Conservation (phyloP, 768 basidiomycete genomes). For the Clavulina sp. region DNA sequence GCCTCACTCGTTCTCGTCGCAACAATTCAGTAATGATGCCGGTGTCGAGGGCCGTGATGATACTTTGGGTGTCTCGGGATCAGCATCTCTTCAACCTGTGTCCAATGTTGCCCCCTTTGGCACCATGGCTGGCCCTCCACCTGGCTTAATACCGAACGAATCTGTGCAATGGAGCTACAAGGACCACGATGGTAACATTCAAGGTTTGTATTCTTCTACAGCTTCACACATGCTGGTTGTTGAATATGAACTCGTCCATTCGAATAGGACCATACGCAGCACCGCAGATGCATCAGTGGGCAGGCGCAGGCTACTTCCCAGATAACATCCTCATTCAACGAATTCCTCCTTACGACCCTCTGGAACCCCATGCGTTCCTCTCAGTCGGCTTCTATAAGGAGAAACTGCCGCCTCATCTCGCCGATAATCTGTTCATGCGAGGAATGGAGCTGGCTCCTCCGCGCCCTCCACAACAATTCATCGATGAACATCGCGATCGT, state of each 20-base stretch:
- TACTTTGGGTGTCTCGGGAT: too few relatives aligned
- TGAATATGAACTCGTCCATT: background rate
- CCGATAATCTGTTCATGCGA: conserved; percentile 19
- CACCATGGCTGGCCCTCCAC: background rate
- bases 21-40: too few relatives aligned
- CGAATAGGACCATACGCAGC: conserved; percentile 70
- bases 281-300: conserved; percentile 88
- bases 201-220: conserved; percentile 36
- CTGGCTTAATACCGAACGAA: conserved; percentile 6
- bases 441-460: background rate
- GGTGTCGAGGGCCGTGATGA: too few relatives aligned
- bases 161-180: conserved; percentile 79
- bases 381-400: conserved; percentile 19
- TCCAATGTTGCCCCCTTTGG: too few relatives aligned
- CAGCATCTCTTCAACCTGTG: too few relatives aligned
- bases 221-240: background rate
- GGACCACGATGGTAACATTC: conserved; percentile 79
- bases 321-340: conserved; percentile 62
- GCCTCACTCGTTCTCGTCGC: too few relatives aligned
- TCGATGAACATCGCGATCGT: background rate
- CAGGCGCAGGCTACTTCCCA: conserved; percentile 75
- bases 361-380: conserved; percentile 18
- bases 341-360: background rate
- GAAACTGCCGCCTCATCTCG: conserved; percentile 16
- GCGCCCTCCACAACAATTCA: background rate